Evolutionary conservation across 176 grass and related monocot species (phyloP).

Genomic region (Lolium multiflorum): DNA sequence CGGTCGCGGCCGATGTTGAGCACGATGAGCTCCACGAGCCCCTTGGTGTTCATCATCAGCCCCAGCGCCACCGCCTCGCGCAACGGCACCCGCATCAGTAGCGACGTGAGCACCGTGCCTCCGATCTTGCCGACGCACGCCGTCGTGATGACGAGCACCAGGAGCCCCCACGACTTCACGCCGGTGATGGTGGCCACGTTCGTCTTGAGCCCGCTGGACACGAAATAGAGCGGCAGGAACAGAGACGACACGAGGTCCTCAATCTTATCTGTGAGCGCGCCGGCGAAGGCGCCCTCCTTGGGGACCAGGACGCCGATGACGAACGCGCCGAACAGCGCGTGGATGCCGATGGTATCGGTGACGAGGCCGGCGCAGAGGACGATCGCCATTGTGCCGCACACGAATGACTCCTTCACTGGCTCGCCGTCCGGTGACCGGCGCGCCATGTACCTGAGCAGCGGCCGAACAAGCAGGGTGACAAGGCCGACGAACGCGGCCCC

Average conservation of each 20-base stretch:
- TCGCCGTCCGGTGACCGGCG: slow-evolving; percentile 56
- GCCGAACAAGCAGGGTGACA: slow-evolving; percentile 42
- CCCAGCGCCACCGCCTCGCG: slow-evolving; percentile 60
- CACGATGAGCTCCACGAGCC: slow-evolving; percentile 68
- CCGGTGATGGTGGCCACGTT: slow-evolving; percentile 60
- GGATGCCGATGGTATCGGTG: slow-evolving; percentile 72
- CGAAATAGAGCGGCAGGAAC: slow-evolving; percentile 77
- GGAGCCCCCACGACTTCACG: slow-evolving; percentile 57
- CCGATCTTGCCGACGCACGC: slow-evolving; percentile 68
- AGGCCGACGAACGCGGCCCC: slow-evolving; percentile 43
- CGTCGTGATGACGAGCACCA: slow-evolving; percentile 53
- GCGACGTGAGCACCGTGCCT: slow-evolving; percentile 42
- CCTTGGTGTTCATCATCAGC: slow-evolving; percentile 75
- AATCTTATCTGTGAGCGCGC: slow-evolving; percentile 65
- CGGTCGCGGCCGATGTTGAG: slow-evolving; percentile 68
- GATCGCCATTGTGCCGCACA: slow-evolving; percentile 46
- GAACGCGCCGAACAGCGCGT: slow-evolving; percentile 76
- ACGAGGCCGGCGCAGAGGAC: slow-evolving; percentile 56
- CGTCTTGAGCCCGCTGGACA: slow-evolving; percentile 70
- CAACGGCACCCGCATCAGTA: slow-evolving; percentile 30
- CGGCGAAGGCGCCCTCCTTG: slow-evolving; percentile 61
- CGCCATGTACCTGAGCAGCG: slow-evolving; percentile 50
- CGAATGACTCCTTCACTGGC: slow-evolving; percentile 57
- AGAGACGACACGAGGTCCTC: slow-evolving; percentile 66
- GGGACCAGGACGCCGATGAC: slow-evolving; percentile 65